Conservation (phyloP, 2,329 filamentous ascomycete species). For the Arthrobotrys sphaeroides region DNA sequence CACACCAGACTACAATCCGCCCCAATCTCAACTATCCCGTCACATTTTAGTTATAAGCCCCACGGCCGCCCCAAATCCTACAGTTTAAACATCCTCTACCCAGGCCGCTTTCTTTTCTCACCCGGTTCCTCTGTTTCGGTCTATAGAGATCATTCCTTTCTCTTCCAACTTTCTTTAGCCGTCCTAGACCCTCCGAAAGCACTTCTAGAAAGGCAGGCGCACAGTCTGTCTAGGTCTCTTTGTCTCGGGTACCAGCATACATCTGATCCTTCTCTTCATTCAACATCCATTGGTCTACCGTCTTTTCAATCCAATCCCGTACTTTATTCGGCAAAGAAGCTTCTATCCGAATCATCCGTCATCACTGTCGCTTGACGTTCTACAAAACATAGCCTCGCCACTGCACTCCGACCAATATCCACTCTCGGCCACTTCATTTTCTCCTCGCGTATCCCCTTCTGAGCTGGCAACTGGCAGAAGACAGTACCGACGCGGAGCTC, state of each 20-base stretch:
- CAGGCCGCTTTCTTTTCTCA: background rate
- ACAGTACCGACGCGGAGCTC: constrained; percentile 20
- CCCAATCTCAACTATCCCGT: background rate
- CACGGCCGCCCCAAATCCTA: background rate
- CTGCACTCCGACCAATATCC: background rate
- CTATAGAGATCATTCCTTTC: constrained; percentile 11
- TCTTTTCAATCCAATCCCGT: background rate
- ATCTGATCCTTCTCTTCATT: background rate
- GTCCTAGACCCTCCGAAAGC: constrained; percentile 11
- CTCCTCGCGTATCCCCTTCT: constrained; percentile 41
- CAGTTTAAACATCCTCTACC: background rate
- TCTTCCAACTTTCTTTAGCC: constrained; percentile 20
- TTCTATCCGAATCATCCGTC: constrained; percentile 12
- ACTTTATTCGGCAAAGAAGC: constrained; percentile 25
- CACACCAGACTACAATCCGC: background rate
- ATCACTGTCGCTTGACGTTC: constrained; percentile 7
- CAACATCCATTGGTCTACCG: background rate
- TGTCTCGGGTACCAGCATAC: constrained; percentile 49
- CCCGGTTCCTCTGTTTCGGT: constrained; percentile 1
- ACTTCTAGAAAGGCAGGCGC: constrained; percentile 31
- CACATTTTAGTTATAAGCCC: no score
- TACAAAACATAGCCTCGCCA: constrained; percentile 17
- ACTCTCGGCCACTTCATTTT: constrained; percentile 6
- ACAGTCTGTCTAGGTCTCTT: constrained; percentile 7
- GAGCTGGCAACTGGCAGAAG: constrained; percentile 46